phyloP scores from a whole-genome alignment of 2,329 filamentous ascomycete species.

The Fusarium protoensiforme region DNA sequence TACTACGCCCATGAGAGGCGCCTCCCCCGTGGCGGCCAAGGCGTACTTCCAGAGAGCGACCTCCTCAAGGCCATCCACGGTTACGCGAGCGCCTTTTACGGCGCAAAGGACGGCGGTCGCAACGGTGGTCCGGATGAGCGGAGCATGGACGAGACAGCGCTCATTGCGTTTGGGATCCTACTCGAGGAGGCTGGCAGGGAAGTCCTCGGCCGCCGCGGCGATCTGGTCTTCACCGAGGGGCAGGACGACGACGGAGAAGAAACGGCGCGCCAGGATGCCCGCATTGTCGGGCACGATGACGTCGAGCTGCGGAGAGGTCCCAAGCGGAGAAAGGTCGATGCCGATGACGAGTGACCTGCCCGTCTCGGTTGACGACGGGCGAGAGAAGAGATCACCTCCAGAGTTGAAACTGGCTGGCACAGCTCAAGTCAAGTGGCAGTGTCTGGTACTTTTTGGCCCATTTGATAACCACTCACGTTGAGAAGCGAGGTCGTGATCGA shows the following conservation, averaged over 20 bases:
- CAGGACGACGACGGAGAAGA: conserved; percentile 40
- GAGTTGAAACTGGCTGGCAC: conserved; percentile 1
- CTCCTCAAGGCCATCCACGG: conserved; percentile 75
- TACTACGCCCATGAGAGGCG: conserved; percentile 73
- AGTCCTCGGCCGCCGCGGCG: conserved; percentile 71
- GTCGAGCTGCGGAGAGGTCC: conserved; percentile 37
- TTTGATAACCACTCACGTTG: conserved; percentile 12
- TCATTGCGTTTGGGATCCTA: conserved; percentile 79
- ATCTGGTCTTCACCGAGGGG: conserved; percentile 77
- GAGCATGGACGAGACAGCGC: conserved; percentile 82
- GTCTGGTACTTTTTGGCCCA: not conserved
- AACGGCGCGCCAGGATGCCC: conserved; percentile 26
- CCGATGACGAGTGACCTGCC: conserved; percentile 28
- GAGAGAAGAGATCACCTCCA: not conserved
- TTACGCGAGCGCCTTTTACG: conserved; percentile 76
- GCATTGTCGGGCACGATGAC: conserved; percentile 39
- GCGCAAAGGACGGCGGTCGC: conserved; percentile 47
- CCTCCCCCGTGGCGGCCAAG: conserved; percentile 58
- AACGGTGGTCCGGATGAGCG: conserved; percentile 50
- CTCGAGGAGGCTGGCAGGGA: conserved; percentile 76
- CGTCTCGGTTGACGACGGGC: not conserved
- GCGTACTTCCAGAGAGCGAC: conserved; percentile 73
- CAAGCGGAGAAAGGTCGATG: conserved; percentile 48
- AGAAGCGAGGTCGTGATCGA: conserved; percentile 16
- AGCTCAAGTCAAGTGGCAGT: not conserved